phyloP scores from a whole-genome alignment of 2,329 filamentous ascomycete species.

The Trichoderma breve region DNA sequence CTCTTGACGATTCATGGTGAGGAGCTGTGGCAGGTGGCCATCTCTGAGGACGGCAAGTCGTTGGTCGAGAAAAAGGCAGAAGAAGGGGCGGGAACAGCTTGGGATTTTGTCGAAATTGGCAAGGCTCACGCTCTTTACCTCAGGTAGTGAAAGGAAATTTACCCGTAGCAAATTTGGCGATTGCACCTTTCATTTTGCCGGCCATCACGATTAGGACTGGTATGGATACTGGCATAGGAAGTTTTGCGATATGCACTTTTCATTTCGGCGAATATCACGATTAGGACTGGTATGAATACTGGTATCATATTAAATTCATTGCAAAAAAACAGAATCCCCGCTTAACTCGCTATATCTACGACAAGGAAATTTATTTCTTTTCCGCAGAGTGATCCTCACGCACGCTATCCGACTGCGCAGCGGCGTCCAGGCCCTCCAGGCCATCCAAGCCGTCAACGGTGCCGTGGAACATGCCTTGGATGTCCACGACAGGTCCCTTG shows the following conservation, averaged over 20 bases:
- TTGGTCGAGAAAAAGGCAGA: not conserved
- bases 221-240: not conserved
- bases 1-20: not conserved
- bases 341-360: not conserved
- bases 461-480: conserved; percentile 9
- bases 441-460: conserved; percentile 5
- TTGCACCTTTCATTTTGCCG: not conserved
- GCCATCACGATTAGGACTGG: not conserved
- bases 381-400: conserved; percentile 1
- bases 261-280: not conserved
- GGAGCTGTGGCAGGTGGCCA: not conserved
- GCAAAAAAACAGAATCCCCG: not conserved
- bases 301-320: not conserved
- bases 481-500: conserved; percentile 32
- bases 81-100: not conserved
- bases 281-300: not conserved
- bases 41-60: not conserved
- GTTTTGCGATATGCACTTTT: not conserved
- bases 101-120: conserved; percentile 7
- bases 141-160: not conserved
- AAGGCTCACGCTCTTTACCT: not conserved
- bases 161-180: not conserved
- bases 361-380: not conserved
- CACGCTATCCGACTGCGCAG: not conserved
- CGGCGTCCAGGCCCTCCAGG: conserved; percentile 6